Evolutionary conservation across 768 basidiomycete species (phyloP).

Genomic region (Steccherinum ochraceum): DNA sequence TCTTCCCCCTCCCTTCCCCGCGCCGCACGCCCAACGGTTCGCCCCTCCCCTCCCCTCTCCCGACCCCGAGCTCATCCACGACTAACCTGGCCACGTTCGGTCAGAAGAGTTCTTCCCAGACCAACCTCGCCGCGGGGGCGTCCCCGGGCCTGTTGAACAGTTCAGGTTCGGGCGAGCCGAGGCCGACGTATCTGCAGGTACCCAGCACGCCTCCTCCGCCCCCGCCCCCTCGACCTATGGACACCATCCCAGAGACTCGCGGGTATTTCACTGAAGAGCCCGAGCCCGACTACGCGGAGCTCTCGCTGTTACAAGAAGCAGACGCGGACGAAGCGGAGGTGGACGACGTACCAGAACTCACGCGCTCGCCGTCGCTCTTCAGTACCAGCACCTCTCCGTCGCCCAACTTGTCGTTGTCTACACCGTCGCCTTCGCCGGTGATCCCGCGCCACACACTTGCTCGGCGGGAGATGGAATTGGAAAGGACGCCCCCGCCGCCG

Average conservation of each 20-base stretch:
- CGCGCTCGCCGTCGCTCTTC: not conserved
- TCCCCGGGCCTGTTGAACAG: not conserved
- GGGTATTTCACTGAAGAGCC: not conserved
- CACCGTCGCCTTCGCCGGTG: not conserved
- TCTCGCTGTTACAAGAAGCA: not conserved
- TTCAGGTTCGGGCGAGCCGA: not conserved
- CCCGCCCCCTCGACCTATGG: not conserved
- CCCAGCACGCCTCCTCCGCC: not conserved
- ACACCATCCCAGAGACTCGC: not conserved
- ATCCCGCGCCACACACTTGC: not conserved
- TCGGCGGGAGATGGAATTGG: not conserved
- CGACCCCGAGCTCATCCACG: not conserved
- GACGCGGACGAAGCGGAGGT: not conserved
- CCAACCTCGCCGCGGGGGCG: too few relatives aligned
- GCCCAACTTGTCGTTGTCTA: not conserved
- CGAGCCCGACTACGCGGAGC: not conserved
- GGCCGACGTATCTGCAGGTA: not conserved
- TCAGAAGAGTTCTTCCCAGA: not conserved
- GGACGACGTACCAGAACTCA: not conserved
- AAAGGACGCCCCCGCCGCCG: not conserved
- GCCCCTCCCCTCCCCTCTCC: slow-evolving; percentile 18
- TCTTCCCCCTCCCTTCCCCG: slow-evolving; percentile 57
- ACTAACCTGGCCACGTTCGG: not conserved
- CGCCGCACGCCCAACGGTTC: slow-evolving; percentile 44
- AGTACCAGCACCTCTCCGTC: not conserved